Percentiles rank a stretch among this genome's conserved stretches.
These are phyloP conservation scores for Hygrocybe punicea DNA, from an alignment of 768 basidiomycete genomes.

Conservation along the genomic window DNA sequence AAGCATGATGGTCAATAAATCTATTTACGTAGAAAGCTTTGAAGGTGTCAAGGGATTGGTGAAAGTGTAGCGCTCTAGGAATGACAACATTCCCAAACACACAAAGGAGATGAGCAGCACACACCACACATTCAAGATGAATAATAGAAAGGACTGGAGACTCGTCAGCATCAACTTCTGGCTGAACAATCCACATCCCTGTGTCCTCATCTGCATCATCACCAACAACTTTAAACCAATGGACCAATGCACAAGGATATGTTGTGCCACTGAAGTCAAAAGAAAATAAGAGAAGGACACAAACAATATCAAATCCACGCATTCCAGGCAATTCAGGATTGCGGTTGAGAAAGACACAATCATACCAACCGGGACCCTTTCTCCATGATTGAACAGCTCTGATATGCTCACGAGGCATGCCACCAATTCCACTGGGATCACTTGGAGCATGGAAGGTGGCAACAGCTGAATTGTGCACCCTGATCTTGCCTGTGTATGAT, in stretches of 20 bases:
- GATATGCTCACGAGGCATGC: slow-evolving; percentile 29
- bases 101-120: slow-evolving; percentile 7
- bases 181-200: slow-evolving; percentile 18
- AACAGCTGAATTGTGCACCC: slow-evolving; percentile 12
- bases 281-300: slow-evolving; percentile 28
- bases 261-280: neutral
- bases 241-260: slow-evolving; percentile 12
- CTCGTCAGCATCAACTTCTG: slow-evolving; percentile 12
- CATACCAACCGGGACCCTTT: slow-evolving; percentile 11
- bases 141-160: slow-evolving; percentile 1
- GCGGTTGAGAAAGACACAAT: slow-evolving; percentile 25
- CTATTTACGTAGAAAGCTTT: slow-evolving; percentile 20
- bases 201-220: slow-evolving; percentile 12
- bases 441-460: slow-evolving; percentile 27
- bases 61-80: slow-evolving; percentile 2
- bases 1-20: slow-evolving; percentile 9
- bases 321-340: slow-evolving; percentile 17
- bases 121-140: slow-evolving; percentile 29
- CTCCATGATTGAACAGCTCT: slow-evolving; percentile 8
- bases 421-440: slow-evolving; percentile 21
- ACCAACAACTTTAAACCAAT: slow-evolving; percentile 6
- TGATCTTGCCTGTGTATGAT: neutral
- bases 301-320: slow-evolving; percentile 25
- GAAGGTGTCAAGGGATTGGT: slow-evolving; percentile 2
- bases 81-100: slow-evolving; percentile 14